Percentiles rank a stretch among this genome's conserved stretches.
These are phyloP conservation scores for Calocybe gambosa DNA, from an alignment of 1,284 basidiomycete species.

Conservation along the genomic window DNA sequence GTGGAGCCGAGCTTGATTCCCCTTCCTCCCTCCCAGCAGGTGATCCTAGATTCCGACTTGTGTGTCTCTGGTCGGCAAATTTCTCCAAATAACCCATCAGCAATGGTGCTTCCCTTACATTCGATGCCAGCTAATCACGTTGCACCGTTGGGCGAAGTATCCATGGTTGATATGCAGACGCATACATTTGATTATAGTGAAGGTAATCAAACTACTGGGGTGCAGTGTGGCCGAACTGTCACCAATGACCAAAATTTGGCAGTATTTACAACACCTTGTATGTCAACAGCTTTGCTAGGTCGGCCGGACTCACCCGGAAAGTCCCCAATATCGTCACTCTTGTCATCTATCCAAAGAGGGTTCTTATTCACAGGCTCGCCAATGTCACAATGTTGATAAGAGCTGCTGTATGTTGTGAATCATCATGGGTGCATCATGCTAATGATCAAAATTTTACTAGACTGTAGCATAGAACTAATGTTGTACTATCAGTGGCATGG, in stretches of 20 bases:
- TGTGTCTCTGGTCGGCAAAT: too few species aligned
- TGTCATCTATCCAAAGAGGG: conserved; percentile 62
- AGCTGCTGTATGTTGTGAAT: too few species aligned
- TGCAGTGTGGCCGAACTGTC: too few species aligned
- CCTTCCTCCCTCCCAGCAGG: background rate
- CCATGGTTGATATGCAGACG: background rate
- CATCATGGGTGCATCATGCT: too few species aligned
- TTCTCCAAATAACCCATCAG: too few species aligned
- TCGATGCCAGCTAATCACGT: background rate
- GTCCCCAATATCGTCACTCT: conserved; percentile 65
- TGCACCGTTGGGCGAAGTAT: background rate
- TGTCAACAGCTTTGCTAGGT: conserved; percentile 1
- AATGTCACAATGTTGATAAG: too few species aligned
- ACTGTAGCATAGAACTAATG: too few species aligned
- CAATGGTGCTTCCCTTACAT: too few species aligned
- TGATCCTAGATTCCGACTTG: background rate
- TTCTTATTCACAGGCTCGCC: conserved; percentile 66
- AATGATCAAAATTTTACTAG: too few species aligned
- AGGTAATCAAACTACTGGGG: too few species aligned
- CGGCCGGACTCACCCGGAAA: conserved; percentile 19
- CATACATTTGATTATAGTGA: background rate
- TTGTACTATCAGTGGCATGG: too few species aligned
- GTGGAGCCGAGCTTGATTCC: background rate
- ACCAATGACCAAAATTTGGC: background rate
- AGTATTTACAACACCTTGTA: conserved; percentile 10